Percentiles rank a stretch among this genome's conserved stretches.
phyloP scores from a whole-genome alignment of 2,329 filamentous ascomycete genomes.

The Cladosporium sphaerospermum region DNA sequence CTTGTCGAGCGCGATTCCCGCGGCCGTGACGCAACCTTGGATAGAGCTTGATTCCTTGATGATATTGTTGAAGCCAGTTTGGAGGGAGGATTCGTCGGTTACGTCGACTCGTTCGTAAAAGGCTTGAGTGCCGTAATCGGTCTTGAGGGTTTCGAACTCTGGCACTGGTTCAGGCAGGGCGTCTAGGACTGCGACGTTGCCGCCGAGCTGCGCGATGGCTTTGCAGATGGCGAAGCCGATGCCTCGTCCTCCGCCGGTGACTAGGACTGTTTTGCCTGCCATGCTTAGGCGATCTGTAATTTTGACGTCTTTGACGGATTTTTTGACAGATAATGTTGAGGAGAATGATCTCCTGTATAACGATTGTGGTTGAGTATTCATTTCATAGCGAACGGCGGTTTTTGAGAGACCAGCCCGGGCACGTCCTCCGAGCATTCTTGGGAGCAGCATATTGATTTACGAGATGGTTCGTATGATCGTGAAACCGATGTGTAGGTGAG shows the following conservation, averaged over 20 bases:
- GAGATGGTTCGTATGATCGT: too few species aligned
- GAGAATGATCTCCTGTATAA: neutral
- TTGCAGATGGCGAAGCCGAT: constrained; percentile 22
- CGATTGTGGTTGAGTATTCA: too few species aligned
- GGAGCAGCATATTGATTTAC: too few species aligned
- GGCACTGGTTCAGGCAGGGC: constrained; percentile 42
- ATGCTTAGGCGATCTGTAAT: constrained; percentile 11
- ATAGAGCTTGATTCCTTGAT: constrained; percentile 20
- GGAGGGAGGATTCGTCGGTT: constrained; percentile 22
- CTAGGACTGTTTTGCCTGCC: constrained; percentile 9
- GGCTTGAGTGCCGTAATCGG: constrained; percentile 58
- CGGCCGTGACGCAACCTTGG: constrained; percentile 26
- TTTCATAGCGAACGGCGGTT: too few species aligned
- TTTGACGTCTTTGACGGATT: too few species aligned
- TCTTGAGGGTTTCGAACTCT: constrained; percentile 26
- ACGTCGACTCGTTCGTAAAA: constrained; percentile 34
- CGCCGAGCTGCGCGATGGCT: constrained; percentile 24
- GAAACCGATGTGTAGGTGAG: too few species aligned
- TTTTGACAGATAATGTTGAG: neutral
- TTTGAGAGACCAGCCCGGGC: too few species aligned
- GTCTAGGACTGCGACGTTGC: constrained; percentile 53
- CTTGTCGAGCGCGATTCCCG: constrained; percentile 27
- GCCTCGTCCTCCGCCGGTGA: constrained; percentile 12
- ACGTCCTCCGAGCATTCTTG: too few species aligned
- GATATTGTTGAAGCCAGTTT: constrained; percentile 20